Conservation (phyloP, 495 filamentous ascomycete species). For the Neurospora pannonica region DNA sequence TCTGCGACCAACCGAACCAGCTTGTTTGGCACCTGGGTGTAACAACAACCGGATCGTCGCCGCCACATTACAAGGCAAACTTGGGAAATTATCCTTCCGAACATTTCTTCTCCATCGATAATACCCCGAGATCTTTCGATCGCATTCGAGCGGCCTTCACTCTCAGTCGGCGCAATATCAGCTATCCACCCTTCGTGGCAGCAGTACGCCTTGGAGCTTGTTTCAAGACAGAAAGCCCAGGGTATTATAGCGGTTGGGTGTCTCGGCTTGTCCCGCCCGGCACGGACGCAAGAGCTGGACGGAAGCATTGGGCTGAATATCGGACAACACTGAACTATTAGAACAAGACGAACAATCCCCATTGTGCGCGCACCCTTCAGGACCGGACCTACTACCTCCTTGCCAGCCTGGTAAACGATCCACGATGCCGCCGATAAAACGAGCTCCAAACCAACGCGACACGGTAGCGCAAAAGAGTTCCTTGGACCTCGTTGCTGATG, state of each 20-base stretch:
- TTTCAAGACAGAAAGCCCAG: background rate
- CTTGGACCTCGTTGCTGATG: background rate
- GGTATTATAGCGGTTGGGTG: background rate
- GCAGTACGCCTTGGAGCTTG: background rate
- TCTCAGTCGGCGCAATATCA: background rate
- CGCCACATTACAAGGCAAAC: background rate
- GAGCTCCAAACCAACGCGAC: background rate
- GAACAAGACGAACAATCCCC: background rate
- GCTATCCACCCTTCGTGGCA: background rate
- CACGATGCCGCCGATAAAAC: background rate
- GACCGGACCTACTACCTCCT: background rate
- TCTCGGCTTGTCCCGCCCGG: background rate
- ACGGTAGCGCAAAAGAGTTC: background rate
- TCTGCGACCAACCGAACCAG: background rate
- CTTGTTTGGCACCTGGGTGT: background rate
- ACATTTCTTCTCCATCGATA: background rate
- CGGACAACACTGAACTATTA: background rate
- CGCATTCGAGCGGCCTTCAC: background rate
- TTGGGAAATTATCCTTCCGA: background rate
- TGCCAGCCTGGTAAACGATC: background rate
- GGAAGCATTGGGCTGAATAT: background rate
- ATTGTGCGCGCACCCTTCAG: background rate
- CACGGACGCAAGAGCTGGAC: background rate
- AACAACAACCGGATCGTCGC: background rate
- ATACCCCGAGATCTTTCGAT: background rate